Conservation (phyloP, 768 basidiomycete genomes). For the Rhodosporidiobolus sp. region DNA sequence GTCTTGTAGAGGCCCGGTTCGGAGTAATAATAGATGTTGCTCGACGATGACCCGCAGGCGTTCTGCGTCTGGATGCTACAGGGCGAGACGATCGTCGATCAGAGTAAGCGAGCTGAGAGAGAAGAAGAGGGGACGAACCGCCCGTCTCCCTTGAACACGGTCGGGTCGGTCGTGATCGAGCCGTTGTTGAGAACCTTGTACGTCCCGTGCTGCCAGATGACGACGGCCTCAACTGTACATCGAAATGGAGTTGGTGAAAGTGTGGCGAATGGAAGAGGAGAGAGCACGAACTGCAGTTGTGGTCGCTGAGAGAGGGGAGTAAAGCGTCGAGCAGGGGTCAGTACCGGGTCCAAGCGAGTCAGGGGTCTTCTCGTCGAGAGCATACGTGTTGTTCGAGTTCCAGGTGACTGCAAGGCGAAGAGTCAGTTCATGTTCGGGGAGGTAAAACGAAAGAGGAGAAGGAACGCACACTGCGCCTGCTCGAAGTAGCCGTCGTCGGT, state of each 20-base stretch:
- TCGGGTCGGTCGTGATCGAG: constrained; percentile 67
- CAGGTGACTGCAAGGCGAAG: too few species aligned
- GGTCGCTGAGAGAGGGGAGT: constrained; percentile 55
- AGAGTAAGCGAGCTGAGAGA: too few species aligned
- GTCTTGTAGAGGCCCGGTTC: constrained; percentile 61
- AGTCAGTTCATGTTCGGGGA: background rate
- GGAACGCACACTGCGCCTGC: constrained; percentile 78
- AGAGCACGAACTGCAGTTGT: constrained; percentile 63
- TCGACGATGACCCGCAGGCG: constrained; percentile 76
- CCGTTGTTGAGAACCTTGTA: constrained; percentile 68
- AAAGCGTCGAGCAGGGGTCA: background rate
- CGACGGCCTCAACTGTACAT: constrained; percentile 55
- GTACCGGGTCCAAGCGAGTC: too few species aligned
- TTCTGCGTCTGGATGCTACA: constrained; percentile 61
- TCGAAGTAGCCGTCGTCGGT: constrained; percentile 74
- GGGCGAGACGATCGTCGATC: too few species aligned
- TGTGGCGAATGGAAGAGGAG: constrained; percentile 46
- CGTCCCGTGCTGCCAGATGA: constrained; percentile 82
- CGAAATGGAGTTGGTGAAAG: background rate
- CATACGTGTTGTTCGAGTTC: constrained; percentile 32
- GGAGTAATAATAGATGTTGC: constrained; percentile 78
- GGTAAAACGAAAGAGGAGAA: background rate
- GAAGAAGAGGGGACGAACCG: constrained; percentile 47
- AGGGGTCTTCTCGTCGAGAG: too few species aligned
- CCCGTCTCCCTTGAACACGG: constrained; percentile 64